Evolutionary conservation across 1,284 basidiomycete genomes (phyloP), one percentile per base, ranked within the genome.

Genomic region (Pseudozyma thailandica): DNA sequence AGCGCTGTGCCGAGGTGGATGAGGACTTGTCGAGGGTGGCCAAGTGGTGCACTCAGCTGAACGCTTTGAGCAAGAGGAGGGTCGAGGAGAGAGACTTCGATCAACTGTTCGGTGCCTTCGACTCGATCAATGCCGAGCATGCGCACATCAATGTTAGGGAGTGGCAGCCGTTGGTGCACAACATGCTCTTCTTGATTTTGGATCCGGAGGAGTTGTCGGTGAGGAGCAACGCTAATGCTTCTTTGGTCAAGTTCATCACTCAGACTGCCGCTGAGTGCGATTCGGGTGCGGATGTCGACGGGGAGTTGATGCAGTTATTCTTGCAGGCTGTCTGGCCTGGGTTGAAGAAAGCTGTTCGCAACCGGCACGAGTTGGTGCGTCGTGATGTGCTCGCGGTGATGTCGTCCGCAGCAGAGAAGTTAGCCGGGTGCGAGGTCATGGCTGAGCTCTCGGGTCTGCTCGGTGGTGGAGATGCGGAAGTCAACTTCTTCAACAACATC

Each of bases 401-500:
- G 60, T 89, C 91, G 0, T 88, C 90, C 71, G 90, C 91, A 0
- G 89, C 94, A 4, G 85, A 87, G 37, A 57, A 74, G 28, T 66
- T 81, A 21, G 84, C 86, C 2, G 82, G 85, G n/a, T 85, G 93
- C 20, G 81, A 84, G 0, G 83, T 87, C 2, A 84, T 97, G 38
- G 87, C 88, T 45, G 93, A 97, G 79, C 90, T 97, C 89, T 87
- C 85, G 7, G 87, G 89, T 10, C 85, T 98, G 10, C 87, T 97
- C n/a, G 92, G 91, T 4, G 89, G 87, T 16, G 94, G 92, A 1
- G 95, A 98, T 78, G 91, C 92, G 45, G 96, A 98, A 83, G 94
- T 93, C 26, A 94, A 91, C 82, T 95, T 98, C 85, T 98, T 99
- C 87, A 90, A 90, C 86, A 98, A 99, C 83, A 89, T 98, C 50